Percentiles rank a stretch among this genome's conserved stretches.
phyloP scores from a whole-genome alignment of 2,329 filamentous ascomycete genomes.

The Colletotrichum echinochloae region DNA sequence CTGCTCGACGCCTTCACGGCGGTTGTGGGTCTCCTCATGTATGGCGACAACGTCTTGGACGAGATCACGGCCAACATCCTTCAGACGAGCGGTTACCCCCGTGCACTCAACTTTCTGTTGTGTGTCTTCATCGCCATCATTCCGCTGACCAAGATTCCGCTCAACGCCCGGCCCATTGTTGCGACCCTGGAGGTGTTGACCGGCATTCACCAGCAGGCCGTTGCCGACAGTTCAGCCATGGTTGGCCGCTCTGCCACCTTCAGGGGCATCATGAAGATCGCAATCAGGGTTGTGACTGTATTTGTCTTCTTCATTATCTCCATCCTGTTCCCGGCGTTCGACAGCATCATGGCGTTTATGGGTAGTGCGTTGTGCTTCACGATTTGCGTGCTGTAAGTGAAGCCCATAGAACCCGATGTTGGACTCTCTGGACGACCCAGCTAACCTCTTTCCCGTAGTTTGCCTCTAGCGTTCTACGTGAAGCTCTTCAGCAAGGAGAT shows the following conservation, averaged over 20 bases:
- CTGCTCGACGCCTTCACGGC: constrained; percentile 85
- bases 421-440: not conserved
- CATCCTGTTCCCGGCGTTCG: constrained; percentile 78
- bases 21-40: constrained; percentile 91
- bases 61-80: constrained; percentile 94
- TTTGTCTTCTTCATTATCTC: constrained; percentile 82
- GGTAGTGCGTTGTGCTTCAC: constrained; percentile 92
- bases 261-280: constrained; percentile 68
- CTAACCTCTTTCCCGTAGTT: constrained; percentile 46
- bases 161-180: constrained; percentile 89
- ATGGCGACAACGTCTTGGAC: constrained; percentile 87
- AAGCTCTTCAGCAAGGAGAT: constrained; percentile 88
- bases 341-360: constrained; percentile 91
- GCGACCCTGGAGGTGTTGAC: constrained; percentile 83
- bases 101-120: constrained; percentile 79
- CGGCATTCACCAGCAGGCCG: constrained; percentile 70
- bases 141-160: constrained; percentile 92
- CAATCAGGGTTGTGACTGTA: constrained; percentile 74
- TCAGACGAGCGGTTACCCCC: constrained; percentile 78
- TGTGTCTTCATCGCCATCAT: constrained; percentile 92
- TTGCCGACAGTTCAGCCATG: constrained; percentile 60
- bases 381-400: constrained; percentile 82
- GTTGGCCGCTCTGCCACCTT: constrained; percentile 68
- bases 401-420: not conserved
- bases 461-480: constrained; percentile 89